phyloP scores from a whole-genome alignment of 2,329 filamentous ascomycete species.

The Malbranchea cinnamomea region DNA sequence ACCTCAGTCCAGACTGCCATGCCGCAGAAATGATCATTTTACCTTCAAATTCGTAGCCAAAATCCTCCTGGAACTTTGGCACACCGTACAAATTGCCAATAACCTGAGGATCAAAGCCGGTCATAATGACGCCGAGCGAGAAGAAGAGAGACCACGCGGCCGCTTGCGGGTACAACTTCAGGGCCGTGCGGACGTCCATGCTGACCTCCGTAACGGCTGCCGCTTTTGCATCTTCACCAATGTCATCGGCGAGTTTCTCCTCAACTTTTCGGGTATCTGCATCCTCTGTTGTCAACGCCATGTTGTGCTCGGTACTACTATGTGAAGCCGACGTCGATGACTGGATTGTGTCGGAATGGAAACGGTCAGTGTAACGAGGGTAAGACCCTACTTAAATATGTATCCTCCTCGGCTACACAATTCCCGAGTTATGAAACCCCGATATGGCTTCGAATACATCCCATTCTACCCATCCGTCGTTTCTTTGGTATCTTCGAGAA shows the following conservation, averaged over 20 bases:
- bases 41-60: conserved; percentile 37
- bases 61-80: conserved; percentile 42
- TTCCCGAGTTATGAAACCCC: too few species aligned
- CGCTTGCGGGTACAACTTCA: conserved; percentile 32
- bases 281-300: neutral
- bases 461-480: too few species aligned
- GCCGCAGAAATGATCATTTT: conserved; percentile 30
- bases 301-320: neutral
- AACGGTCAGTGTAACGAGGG: too few species aligned
- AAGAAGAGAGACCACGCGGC: conserved; percentile 23
- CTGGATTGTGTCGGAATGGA: too few species aligned
- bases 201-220: conserved; percentile 5
- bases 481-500: too few species aligned
- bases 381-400: too few species aligned
- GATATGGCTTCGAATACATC: too few species aligned
- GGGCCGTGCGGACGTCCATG: conserved; percentile 10
- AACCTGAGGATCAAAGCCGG: conserved; percentile 49
- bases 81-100: conserved; percentile 47
- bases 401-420: too few species aligned
- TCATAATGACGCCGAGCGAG: conserved; percentile 20
- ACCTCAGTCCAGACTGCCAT: conserved; percentile 25
- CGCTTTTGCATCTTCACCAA: conserved; percentile 2
- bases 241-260: neutral
- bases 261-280: too few species aligned
- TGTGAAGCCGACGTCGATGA: too few species aligned